A percentile compares a stretch with the other conserved stretches of the same genome.
These are phyloP conservation scores for Remersonia thermophila DNA, from an alignment of 2,329 filamentous ascomycete species.

Conservation along the genomic window DNA sequence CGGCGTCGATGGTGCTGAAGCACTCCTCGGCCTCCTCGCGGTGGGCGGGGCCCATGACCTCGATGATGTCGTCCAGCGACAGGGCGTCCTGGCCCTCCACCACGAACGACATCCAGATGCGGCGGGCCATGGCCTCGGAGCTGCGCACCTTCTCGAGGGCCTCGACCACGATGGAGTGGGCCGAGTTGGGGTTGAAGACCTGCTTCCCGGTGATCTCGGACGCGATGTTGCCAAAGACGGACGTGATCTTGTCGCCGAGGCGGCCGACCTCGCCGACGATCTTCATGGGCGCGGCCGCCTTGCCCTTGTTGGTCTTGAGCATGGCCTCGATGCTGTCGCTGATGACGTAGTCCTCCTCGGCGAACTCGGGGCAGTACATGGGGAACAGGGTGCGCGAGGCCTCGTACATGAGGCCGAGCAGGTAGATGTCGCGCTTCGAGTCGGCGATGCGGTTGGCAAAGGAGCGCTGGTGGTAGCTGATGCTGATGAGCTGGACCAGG, in stretches of 20 bases:
- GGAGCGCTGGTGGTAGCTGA: slow-evolving; percentile 74
- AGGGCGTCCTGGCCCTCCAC: slow-evolving; percentile 76
- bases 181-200: slow-evolving; percentile 83
- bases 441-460: slow-evolving; percentile 75
- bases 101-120: slow-evolving; percentile 97
- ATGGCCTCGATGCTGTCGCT: slow-evolving; percentile 68
- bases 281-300: slow-evolving; percentile 61
- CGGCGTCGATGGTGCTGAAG: slow-evolving; percentile 68
- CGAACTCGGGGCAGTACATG: slow-evolving; percentile 81
- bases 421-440: slow-evolving; percentile 73
- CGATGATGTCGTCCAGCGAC: slow-evolving; percentile 67
- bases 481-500: slow-evolving; percentile 70
- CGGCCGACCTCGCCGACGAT: slow-evolving; percentile 67
- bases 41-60: slow-evolving; percentile 70
- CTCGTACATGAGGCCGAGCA: slow-evolving; percentile 79
- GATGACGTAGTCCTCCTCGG: slow-evolving; percentile 84
- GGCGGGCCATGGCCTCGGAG: slow-evolving; percentile 82
- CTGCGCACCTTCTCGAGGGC: slow-evolving; percentile 75
- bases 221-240: slow-evolving; percentile 83
- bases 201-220: slow-evolving; percentile 92
- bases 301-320: slow-evolving; percentile 42
- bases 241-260: slow-evolving; percentile 85
- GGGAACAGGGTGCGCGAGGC: slow-evolving; percentile 82
- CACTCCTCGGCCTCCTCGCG: slow-evolving; percentile 73
- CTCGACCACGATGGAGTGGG: slow-evolving; percentile 79